phyloP scores from a whole-genome alignment of 495 filamentous ascomycete species.

The Geopyxis carbonaria region DNA sequence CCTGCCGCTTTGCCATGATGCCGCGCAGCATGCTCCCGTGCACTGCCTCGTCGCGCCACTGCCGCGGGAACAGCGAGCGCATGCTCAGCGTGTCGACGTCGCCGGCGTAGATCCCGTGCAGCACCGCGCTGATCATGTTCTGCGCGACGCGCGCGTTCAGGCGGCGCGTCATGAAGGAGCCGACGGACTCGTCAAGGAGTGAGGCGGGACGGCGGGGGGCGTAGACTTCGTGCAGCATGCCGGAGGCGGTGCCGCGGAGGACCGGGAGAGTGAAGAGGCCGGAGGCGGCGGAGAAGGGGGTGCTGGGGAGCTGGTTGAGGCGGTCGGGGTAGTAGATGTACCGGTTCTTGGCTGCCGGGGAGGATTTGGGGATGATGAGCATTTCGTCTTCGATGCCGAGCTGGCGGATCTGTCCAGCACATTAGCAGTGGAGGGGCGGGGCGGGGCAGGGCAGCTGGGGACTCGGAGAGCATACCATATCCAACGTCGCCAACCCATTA shows the following conservation, averaged over 20 bases:
- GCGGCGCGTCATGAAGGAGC: conserved; percentile 44
- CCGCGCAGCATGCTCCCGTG: conserved; percentile 19
- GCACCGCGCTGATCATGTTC: conserved; percentile 58
- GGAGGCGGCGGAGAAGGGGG: conserved; percentile 21
- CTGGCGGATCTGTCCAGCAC: conserved; percentile 37
- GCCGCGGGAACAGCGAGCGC: conserved; percentile 38
- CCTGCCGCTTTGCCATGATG: conserved; percentile 5
- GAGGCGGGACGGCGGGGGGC: conserved; percentile 18
- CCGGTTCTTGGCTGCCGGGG: conserved; percentile 41
- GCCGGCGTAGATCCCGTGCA: conserved; percentile 90
- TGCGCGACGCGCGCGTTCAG: conserved; percentile 42
- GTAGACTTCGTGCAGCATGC: conserved; percentile 29
- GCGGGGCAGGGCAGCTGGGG: background rate
- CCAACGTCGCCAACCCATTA: conserved; percentile 33
- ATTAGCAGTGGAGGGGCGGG: background rate
- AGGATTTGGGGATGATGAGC: conserved; percentile 35
- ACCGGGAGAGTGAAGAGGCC: conserved; percentile 44
- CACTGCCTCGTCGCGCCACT: conserved; percentile 36
- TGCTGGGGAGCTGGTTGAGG: conserved; percentile 51
- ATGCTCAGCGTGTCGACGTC: conserved; percentile 67
- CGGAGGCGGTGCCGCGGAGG: conserved; percentile 35
- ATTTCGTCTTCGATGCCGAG: conserved; percentile 46
- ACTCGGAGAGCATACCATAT: conserved; percentile 34
- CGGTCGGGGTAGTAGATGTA: conserved; percentile 88
- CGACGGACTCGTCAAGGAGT: conserved; percentile 52